Percentiles rank a stretch among this genome's conserved stretches.
Evolutionary conservation across 192 early-diverging fungal genomes (phyloP).

Genomic region (Phlyctochytrium planicorne): DNA sequence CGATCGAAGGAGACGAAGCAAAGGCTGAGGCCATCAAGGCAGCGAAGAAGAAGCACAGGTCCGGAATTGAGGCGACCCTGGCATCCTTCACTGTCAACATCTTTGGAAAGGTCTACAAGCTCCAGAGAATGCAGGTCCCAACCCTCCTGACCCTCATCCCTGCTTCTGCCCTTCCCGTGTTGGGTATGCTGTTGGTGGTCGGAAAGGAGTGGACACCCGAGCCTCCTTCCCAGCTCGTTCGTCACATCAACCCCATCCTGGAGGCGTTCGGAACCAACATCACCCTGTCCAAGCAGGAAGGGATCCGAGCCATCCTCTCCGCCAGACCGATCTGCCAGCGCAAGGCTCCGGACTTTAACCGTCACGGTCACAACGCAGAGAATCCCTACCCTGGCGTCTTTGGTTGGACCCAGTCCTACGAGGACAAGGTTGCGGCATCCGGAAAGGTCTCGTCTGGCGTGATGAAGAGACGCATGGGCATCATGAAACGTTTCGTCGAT

Average conservation of each 20-base stretch:
- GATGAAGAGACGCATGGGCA: too few relatives aligned
- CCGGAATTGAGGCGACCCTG: background rate
- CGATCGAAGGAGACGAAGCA: too few relatives aligned
- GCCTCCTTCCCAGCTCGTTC: constrained; percentile 4
- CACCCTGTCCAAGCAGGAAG: background rate
- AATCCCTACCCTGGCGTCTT: constrained; percentile 12
- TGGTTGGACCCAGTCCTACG: constrained; percentile 19
- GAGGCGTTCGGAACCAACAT: background rate
- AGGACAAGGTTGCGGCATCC: too few relatives aligned
- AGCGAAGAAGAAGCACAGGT: too few relatives aligned
- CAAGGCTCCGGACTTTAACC: constrained; percentile 12
- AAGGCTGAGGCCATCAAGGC: too few relatives aligned
- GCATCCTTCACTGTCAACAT: background rate
- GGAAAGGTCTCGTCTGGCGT: too few relatives aligned
- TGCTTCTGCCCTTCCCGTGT: background rate
- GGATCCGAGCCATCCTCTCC: background rate
- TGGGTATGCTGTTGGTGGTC: constrained; percentile 8
- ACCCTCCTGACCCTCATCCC: background rate
- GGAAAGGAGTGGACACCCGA: constrained; percentile 13
- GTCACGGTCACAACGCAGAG: constrained; percentile 14
- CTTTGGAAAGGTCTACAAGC: background rate
- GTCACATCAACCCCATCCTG: background rate
- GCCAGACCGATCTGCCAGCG: background rate
- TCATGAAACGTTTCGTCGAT: too few relatives aligned
- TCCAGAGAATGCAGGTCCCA: constrained; percentile 6